Evolutionary conservation across 148 eudicot genomes (phyloP).

Genomic region (Dianthus caryophyllus): DNA sequence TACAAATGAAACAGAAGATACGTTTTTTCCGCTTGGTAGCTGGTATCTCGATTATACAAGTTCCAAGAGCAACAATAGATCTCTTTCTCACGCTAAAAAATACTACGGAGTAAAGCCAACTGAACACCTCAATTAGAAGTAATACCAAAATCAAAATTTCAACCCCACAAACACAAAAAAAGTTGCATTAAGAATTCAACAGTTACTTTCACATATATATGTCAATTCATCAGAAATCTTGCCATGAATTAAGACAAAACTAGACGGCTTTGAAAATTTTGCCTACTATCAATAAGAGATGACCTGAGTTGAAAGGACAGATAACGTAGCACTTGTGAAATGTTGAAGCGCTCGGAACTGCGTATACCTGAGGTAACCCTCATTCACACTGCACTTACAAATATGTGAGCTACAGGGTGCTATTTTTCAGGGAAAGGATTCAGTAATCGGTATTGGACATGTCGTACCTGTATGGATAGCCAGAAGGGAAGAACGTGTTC

Average conservation of each 20-base stretch:
- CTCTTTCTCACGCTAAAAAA: not conserved
- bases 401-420: not conserved
- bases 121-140: not conserved
- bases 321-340: conserved; percentile 84
- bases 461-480: conserved; percentile 89
- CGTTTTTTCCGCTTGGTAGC: not conserved
- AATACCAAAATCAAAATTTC: not conserved
- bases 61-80: not conserved
- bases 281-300: conserved; percentile 29
- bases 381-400: conserved; percentile 70
- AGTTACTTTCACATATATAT: not conserved
- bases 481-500: conserved; percentile 85
- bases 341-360: conserved; percentile 93
- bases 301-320: conserved; percentile 98
- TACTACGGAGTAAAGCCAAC: not conserved
- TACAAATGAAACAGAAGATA: conserved; percentile 18
- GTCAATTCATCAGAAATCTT: not conserved
- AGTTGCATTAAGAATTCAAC: not conserved
- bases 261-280: not conserved
- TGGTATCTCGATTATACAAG: not conserved
- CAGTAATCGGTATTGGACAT: not conserved
- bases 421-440: not conserved
- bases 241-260: not conserved
- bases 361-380: conserved; percentile 92
- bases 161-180: not conserved